phyloP scores from a whole-genome alignment of 768 basidiomycete genomes.

The Auriculariales sp. region DNA sequence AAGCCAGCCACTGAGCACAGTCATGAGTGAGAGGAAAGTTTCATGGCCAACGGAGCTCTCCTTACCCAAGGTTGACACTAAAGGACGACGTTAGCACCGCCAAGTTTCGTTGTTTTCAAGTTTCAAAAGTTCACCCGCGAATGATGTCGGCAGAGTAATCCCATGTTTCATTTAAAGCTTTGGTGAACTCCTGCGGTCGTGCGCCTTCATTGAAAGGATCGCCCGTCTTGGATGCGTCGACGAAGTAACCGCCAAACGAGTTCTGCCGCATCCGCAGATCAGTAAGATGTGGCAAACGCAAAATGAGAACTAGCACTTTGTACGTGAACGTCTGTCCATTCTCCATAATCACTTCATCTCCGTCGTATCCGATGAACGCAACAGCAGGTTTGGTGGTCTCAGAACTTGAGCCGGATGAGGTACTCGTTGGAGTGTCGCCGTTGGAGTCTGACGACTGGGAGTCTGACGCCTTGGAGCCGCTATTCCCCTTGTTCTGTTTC shows the following conservation, averaged over 20 bases:
- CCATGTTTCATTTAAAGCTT: slow-evolving; percentile 65
- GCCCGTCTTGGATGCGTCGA: slow-evolving; percentile 56
- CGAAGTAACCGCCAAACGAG: slow-evolving; percentile 59
- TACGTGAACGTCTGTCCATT: slow-evolving; percentile 68
- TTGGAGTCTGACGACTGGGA: no score
- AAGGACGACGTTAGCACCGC: no score
- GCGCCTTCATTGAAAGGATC: slow-evolving; percentile 68
- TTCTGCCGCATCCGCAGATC: no score
- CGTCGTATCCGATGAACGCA: slow-evolving; percentile 53
- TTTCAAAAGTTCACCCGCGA: slow-evolving; percentile 30
- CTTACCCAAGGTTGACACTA: slow-evolving; percentile 6
- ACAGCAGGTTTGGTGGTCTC: slow-evolving; percentile 8
- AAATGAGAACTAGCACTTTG: no score
- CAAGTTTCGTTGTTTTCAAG: not conserved
- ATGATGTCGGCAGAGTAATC: slow-evolving; percentile 47
- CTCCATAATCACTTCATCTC: slow-evolving; percentile 45
- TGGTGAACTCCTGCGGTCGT: slow-evolving; percentile 65
- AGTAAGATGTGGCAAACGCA: no score
- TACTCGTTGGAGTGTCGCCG: no score
- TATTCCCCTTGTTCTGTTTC: slow-evolving; percentile 18
- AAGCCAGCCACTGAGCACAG: slow-evolving; percentile 55
- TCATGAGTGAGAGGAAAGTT: not conserved
- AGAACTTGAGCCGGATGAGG: no score
- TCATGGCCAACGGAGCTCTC: slow-evolving; percentile 33
- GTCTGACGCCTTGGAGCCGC: slow-evolving; percentile 47